Base-by-base conservation (phyloP, 768 basidiomycete genomes). In the Flagelloscypha sp. region DNA sequence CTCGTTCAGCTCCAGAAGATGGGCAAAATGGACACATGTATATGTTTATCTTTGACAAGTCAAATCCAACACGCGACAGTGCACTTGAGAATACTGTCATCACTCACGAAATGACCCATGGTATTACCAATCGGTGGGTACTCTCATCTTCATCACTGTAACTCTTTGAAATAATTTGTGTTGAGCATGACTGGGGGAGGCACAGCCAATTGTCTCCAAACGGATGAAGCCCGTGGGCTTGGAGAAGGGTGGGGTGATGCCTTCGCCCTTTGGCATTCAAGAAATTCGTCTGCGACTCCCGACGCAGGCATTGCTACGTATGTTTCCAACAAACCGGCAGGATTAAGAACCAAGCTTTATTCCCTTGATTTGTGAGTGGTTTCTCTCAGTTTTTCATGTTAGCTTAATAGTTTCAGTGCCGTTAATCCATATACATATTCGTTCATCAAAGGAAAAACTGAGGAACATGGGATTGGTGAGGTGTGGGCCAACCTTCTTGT, bases 181-280 rank as follows among this genome's bases (percentile, higher is more conserved):
- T 5, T 54, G 53, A 40, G 59, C 11, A 55, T 74, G 58, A 73
- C 70, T 8, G 72, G 73, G 12, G 70, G 72, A 23, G 71, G 69
- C 17, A 70, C 68, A 16, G 70, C 68, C 27, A 58, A 74, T 10
- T 82, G 80, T 58, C 57, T 82, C 41, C 72, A 78, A 48, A 75
- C 67, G 17, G 62, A 63, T 21, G 79, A 82, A 48, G 62, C 78
- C 3, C 73, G 74, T 15, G 79, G 79, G 10, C 67, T 82, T 67
- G 79, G 78, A 25, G 80, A 84, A 52, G 78, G 75, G 12, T 81
- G 77, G 76, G 72, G 71, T 3, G 78, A 79, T 53, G 65, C 66
- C n/a, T 52, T 68, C 57, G 43, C 46, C 17, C 33, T 15, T 29
- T 16, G 24, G 9, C 16, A 18, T 13, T 6, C 7, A 28, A 48